Conservation (phyloP, 495 filamentous ascomycete genomes). For the Lophium mytilinum region DNA sequence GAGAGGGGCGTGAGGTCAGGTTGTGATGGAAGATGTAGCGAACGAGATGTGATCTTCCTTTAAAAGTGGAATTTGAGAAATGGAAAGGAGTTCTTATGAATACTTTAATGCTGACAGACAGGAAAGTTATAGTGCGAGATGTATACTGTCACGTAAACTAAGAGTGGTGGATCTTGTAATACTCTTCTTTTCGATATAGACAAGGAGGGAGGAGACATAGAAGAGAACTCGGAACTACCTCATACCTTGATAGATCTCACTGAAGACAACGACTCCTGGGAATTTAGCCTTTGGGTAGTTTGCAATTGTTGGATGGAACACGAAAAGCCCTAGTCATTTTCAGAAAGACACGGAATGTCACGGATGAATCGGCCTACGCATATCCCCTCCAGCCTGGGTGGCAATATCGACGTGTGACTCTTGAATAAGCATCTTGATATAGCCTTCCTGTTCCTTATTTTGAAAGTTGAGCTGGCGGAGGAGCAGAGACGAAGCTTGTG, state of each 20-base stretch:
- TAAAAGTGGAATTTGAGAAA: too few species aligned
- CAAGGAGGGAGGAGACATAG: background rate
- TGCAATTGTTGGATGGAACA: slow-evolving; percentile 80
- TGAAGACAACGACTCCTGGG: slow-evolving; percentile 84
- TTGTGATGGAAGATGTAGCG: too few species aligned
- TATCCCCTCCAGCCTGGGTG: slow-evolving; percentile 53
- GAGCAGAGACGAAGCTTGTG: too few species aligned
- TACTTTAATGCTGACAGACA: background rate
- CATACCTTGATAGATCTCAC: slow-evolving; percentile 91
- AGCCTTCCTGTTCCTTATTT: too few species aligned
- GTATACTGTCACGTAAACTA: background rate
- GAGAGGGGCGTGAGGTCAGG: background rate
- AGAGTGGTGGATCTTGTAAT: too few species aligned
- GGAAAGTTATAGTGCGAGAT: background rate
- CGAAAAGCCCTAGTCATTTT: slow-evolving; percentile 61
- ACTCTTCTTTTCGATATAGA: too few species aligned
- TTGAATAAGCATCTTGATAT: slow-evolving; percentile 52
- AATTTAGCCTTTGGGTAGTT: slow-evolving; percentile 83
- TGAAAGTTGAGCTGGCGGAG: too few species aligned
- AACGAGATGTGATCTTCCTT: too few species aligned
- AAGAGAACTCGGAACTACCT: background rate
- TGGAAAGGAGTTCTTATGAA: too few species aligned
- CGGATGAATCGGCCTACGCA: slow-evolving; percentile 35
- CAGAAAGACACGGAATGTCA: background rate
- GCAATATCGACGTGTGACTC: slow-evolving; percentile 59